Percentiles rank a stretch among this genome's conserved stretches.
Conservation (phyloP, 2,329 filamentous ascomycete species). For the Basipetospora chlamydospora region DNA sequence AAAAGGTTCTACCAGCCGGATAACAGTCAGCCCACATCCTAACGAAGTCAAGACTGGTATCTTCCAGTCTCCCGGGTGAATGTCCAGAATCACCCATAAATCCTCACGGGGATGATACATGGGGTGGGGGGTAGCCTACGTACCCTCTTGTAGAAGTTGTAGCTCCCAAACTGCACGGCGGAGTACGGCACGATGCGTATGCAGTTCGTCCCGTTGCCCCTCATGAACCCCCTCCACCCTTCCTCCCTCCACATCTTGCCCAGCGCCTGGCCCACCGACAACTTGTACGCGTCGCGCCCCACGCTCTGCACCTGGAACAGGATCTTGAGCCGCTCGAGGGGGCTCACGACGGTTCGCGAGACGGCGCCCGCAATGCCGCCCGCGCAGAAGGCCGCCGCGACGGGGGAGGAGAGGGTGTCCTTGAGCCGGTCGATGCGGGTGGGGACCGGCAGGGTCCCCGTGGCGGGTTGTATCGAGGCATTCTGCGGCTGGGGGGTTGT, state of each 20-base stretch:
- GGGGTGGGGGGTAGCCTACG: constrained; percentile 17
- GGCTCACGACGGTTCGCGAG: constrained; percentile 93
- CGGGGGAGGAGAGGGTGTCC: constrained; percentile 57
- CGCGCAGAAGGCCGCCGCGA: constrained; percentile 82
- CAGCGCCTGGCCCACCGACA: constrained; percentile 79
- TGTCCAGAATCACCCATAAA: too few species aligned
- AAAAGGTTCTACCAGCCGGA: constrained; percentile 46
- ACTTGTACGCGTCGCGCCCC: constrained; percentile 81
- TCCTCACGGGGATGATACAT: too few species aligned
- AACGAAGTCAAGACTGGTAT: neutral
- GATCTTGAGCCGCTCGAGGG: constrained; percentile 90
- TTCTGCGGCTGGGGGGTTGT: neutral
- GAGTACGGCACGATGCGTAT: constrained; percentile 97
- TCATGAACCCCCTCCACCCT: constrained; percentile 94
- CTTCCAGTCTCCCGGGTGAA: too few species aligned
- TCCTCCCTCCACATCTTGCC: constrained; percentile 95
- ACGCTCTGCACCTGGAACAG: constrained; percentile 91
- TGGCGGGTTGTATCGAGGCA: too few species aligned
- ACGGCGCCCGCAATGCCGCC: constrained; percentile 91
- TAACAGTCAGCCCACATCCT: neutral
- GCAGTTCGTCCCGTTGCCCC: constrained; percentile 95
- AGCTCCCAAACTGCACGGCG: constrained; percentile 94
- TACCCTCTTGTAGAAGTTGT: constrained; percentile 93
- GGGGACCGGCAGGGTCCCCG: too few species aligned
- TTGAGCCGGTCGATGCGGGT: neutral